Conservation (phyloP, 768 basidiomycete species). For the Trametes sanguinea region DNA sequence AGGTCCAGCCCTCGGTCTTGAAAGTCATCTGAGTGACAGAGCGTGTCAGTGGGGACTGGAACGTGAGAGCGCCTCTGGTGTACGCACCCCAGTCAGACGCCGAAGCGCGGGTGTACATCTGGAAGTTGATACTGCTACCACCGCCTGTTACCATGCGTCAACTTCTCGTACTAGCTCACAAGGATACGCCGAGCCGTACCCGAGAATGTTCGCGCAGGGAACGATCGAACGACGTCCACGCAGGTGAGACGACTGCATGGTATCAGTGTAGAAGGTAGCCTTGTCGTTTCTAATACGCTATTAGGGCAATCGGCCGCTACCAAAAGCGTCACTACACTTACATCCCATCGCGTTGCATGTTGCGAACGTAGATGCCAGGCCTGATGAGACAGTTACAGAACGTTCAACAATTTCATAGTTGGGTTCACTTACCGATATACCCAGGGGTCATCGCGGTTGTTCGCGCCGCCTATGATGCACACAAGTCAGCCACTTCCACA, state of each 20-base stretch:
- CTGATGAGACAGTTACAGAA: slow-evolving; percentile 29
- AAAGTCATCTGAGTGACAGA: slow-evolving; percentile 59
- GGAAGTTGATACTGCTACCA: slow-evolving; percentile 67
- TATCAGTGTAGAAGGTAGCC: slow-evolving; percentile 71
- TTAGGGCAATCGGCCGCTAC: not conserved
- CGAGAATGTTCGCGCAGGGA: slow-evolving; percentile 61
- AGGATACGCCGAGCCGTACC: slow-evolving; percentile 14
- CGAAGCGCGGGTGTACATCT: slow-evolving; percentile 75
- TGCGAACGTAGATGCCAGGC: slow-evolving; percentile 68
- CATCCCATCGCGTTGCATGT: slow-evolving; percentile 73
- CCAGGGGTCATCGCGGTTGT: slow-evolving; percentile 76
- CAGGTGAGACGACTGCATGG: slow-evolving; percentile 54
- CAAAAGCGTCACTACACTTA: slow-evolving; percentile 34
- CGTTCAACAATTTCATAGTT: not conserved
- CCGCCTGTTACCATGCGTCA: slow-evolving; percentile 22
- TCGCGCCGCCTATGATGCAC: slow-evolving; percentile 51
- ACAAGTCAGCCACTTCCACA: not conserved
- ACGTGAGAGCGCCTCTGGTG: not conserved
- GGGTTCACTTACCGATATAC: slow-evolving; percentile 52
- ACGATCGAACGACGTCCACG: slow-evolving; percentile 69
- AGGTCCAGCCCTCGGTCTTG: slow-evolving; percentile 69
- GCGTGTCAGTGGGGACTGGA: not conserved
- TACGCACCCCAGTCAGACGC: slow-evolving; percentile 68
- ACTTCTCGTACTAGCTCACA: not conserved
- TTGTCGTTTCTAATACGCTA: slow-evolving; percentile 58